phyloP scores from a whole-genome alignment of 495 filamentous ascomycete species.

The Mycothermus thermophilus region DNA sequence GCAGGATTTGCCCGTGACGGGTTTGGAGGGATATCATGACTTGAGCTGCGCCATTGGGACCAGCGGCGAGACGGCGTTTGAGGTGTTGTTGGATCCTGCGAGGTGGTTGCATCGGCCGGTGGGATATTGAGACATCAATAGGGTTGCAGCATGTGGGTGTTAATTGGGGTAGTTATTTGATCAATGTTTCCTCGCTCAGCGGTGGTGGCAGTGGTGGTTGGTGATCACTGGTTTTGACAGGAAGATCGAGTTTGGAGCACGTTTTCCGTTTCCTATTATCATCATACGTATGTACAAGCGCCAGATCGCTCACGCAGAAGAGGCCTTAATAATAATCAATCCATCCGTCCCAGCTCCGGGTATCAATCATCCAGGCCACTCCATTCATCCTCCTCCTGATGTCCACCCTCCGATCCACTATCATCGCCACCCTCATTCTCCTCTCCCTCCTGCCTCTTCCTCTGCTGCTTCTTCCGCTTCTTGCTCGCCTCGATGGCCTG shows the following conservation, averaged over 20 bases:
- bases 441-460: conserved; percentile 18
- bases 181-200: neutral
- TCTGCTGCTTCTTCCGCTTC: conserved; percentile 34
- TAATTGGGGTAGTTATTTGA: neutral
- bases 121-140: conserved; percentile 4
- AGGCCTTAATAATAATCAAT: no score
- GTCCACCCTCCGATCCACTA: conserved; percentile 25
- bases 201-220: neutral
- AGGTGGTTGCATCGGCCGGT: conserved; percentile 23
- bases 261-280: neutral
- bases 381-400: conserved; percentile 41
- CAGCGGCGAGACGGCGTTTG: conserved; percentile 59
- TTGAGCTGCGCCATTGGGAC: conserved; percentile 67
- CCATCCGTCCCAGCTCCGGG: neutral
- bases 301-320: neutral
- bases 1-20: conserved; percentile 48
- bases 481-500: conserved; percentile 62
- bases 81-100: conserved; percentile 48
- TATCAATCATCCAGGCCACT: conserved; percentile 41
- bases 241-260: no score
- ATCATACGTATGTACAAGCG: neutral
- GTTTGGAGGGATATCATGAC: conserved; percentile 70
- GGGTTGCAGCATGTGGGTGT: neutral
- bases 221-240: no score
- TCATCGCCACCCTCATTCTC: conserved; percentile 22